Evolutionary conservation across 192 early-diverging fungal genomes (phyloP).

Genomic region (Pilaira anomala): DNA sequence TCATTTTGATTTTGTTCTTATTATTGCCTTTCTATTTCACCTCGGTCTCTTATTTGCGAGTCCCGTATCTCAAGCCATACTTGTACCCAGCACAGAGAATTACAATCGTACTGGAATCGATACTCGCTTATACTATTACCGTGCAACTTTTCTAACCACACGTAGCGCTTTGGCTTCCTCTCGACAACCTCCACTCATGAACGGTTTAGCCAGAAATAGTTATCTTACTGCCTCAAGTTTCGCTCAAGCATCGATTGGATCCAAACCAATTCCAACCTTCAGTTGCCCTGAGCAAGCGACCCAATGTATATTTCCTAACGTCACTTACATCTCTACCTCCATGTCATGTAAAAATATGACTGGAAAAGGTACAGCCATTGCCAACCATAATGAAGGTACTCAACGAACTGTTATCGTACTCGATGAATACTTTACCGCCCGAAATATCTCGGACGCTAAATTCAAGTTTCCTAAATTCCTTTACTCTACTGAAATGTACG

Average conservation of each 20-base stretch:
- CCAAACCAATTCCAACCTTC: neutral
- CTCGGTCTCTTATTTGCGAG: constrained; percentile 5
- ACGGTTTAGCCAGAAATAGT: neutral
- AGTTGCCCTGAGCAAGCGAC: neutral
- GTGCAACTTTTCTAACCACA: neutral
- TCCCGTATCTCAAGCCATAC: constrained; percentile 1
- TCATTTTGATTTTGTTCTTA: constrained; percentile 2
- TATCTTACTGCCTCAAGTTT: neutral
- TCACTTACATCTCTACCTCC: neutral
- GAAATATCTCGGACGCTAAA: neutral
- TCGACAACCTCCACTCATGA: neutral
- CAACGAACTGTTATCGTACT: no score
- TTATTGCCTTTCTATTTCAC: neutral
- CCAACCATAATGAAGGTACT: neutral
- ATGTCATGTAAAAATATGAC: neutral
- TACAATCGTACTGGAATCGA: neutral
- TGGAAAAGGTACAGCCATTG: neutral
- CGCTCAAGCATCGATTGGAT: neutral
- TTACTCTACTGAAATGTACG: constrained; percentile 1
- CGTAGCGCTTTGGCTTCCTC: no score
- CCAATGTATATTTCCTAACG: neutral
- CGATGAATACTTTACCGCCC: no score
- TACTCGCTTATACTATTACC: neutral
- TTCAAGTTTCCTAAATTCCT: neutral
- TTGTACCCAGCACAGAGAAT: neutral